Base-by-base conservation (phyloP, 345 rosid species). In the Salix suchowensis region DNA sequence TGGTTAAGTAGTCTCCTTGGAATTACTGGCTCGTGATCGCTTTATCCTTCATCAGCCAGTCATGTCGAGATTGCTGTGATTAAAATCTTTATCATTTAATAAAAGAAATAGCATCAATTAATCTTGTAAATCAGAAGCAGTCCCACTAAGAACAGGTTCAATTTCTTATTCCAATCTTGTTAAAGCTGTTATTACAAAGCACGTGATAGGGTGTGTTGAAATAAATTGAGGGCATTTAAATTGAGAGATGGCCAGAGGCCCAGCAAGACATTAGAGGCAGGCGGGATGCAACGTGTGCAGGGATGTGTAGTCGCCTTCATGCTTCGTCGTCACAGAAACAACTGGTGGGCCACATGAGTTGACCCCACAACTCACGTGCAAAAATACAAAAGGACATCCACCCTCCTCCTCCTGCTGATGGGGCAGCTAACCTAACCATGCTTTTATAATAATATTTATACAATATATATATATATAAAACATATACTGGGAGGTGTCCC, bases 331-430 rank as follows among this genome's bases (percentile, higher is more conserved):
- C 34, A 4, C 34, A 32, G 34, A 72, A 68, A 68, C 18, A 68
- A 36, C 72, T 37, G 76, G 84, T 77, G 85, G 85, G 83, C 83
- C 85, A 77, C 77, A 72, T 75, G 80, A 82, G 78, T 82, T 82
- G 82, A 82, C 84, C 85, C 83, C 75, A 36, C 81, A 82, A 62
- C 85, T 82, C 87, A 84, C 87, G 87, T 85, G 87, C 85, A 75
- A 13, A 64, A 14, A 62, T 58, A 34, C 76, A 12, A 74, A 79
- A 70, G 65, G 72, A 67, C 77, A 60, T 39, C 18, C 44, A 36
- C 15, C 70, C 37, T 34, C 6, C 36, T 34, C 34, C 32, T 65
- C 1, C 32, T 46, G 18, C 46, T 15, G 30, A 50, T 21, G 42
- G n/a, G 15, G 65, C 72, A 73, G 40, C 36, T 36, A 7, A 52